Percentiles rank a stretch among this genome's conserved stretches.
Evolutionary conservation across 83 land plant genomes (phyloP).

Genomic region (Larix sibirica): DNA sequence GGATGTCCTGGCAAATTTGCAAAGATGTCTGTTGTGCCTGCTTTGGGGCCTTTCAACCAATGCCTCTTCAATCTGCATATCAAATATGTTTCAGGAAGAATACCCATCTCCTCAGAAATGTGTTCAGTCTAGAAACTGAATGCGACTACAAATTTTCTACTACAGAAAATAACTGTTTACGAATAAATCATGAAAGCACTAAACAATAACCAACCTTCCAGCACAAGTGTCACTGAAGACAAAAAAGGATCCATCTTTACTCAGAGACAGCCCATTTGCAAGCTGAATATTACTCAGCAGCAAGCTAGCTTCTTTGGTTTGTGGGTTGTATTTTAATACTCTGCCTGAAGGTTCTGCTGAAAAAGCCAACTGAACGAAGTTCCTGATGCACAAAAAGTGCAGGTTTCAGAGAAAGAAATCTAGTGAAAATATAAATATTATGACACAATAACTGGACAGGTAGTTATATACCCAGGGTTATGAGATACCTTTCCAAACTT

Average conservation of each 20-base stretch:
- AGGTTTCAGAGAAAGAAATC: conserved; percentile 36
- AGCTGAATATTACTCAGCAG: conserved; percentile 51
- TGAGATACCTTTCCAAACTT: not conserved
- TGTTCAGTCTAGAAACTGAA: no score
- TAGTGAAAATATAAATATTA: not conserved
- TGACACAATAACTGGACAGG: not conserved
- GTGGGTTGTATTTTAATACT: conserved; percentile 56
- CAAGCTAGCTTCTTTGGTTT: conserved; percentile 62
- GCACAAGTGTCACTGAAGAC: conserved; percentile 47
- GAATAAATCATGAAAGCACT: no score
- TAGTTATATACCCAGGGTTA: no score
- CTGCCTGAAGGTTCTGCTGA: conserved; percentile 66
- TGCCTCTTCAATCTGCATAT: conserved; percentile 17
- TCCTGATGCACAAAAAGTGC: conserved; percentile 33
- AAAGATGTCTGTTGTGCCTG: conserved; percentile 21
- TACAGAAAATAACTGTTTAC: no score
- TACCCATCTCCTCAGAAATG: no score
- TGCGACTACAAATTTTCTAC: no score
- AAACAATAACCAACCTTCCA: conserved; percentile 31
- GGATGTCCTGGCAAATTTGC: conserved; percentile 22
- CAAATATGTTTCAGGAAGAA: not conserved
- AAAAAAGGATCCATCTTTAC: conserved; percentile 72
- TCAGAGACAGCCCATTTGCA: conserved; percentile 75
- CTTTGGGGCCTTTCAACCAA: conserved; percentile 27
- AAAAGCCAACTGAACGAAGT: conserved; percentile 69